phyloP scores from a whole-genome alignment of 352 stramenopile species.

The Pythium utonaiense region DNA sequence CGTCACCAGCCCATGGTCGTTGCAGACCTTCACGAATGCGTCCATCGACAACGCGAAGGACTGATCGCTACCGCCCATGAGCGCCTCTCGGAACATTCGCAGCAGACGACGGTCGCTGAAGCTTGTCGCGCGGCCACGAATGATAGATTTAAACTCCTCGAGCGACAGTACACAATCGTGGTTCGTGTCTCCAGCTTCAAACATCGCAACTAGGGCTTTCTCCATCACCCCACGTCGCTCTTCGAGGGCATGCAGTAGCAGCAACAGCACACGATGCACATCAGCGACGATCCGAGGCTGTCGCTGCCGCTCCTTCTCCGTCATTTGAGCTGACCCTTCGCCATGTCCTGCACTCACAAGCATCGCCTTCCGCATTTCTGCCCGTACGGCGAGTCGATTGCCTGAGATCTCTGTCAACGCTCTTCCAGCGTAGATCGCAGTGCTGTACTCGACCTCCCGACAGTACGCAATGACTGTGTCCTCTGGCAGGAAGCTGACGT shows the following conservation, averaged over 20 bases:
- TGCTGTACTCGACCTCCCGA: conserved; percentile 70
- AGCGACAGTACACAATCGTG: conserved; percentile 69
- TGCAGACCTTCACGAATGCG: conserved; percentile 65
- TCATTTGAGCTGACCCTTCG: background rate
- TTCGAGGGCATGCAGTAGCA: conserved; percentile 59
- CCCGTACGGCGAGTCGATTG: conserved; percentile 63
- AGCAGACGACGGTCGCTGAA: conserved; percentile 71
- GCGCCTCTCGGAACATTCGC: conserved; percentile 72
- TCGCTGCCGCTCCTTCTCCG: conserved; percentile 9
- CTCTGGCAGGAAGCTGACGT: conserved; percentile 53
- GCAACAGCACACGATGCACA: conserved; percentile 50
- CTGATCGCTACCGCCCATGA: conserved; percentile 59
- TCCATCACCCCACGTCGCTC: conserved; percentile 53
- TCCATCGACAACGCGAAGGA: conserved; percentile 73
- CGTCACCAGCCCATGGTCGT: conserved; percentile 65
- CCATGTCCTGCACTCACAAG: conserved; percentile 22
- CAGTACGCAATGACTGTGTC: conserved; percentile 55
- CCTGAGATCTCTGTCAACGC: conserved; percentile 49
- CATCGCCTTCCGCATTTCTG: conserved; percentile 72
- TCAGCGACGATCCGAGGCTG: conserved; percentile 50
- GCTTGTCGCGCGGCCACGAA: conserved; percentile 43
- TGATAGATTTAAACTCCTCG: conserved; percentile 64
- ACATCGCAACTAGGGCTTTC: conserved; percentile 45
- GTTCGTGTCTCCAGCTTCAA: conserved; percentile 61
- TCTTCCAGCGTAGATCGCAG: conserved; percentile 49